Base-by-base conservation (phyloP, 1,284 basidiomycete genomes). In the Tilletia walkeri region DNA sequence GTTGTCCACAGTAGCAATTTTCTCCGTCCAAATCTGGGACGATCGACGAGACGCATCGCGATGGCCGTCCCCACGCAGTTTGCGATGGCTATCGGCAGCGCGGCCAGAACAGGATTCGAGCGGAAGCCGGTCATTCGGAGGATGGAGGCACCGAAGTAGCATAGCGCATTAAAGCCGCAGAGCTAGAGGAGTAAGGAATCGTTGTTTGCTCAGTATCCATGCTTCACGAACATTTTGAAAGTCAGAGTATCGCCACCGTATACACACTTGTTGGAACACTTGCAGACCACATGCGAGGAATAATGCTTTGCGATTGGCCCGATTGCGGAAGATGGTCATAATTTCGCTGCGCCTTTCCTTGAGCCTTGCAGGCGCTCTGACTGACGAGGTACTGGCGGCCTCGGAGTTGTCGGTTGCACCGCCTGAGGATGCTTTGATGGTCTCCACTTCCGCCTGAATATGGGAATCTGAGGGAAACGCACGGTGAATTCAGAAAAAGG, bases 41-140 rank as follows among this genome's bases (percentile, higher is more conserved):
- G 12, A 50, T 81, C 80, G 34, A 81, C 73, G 39, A 76, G 75
- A 3, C 76, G 63, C 70, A 81, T 71, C 18, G 78, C 76, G 1
- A 77, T 38, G 4, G 70, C 69, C 3, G 80, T 81, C 3, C 80
- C 80, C 0, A 72, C 50, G 45, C 76, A 77, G 70, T 81, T 81
- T 65, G 78, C 76, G 0, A 80, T 39, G 0, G 80, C 78, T 18
- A 81, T 76, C 0, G 72, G 71, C 1, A 79, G 69, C 3, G 78
- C 78, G 12, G 78, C 76, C 10, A 72, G 71, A 36, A 79, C 80
- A 3, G 80, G 80, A 56, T 81, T 81, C 12, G 70, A 66, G 3
- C 67, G 67, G 61, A 81, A 81, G 3, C 78, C 78, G 45, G 76
- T 76, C 73, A 79, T 79, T 49, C 73, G 69, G 38, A 81, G 68